These are phyloP conservation scores for Nymphaea colorata DNA, from an alignment of 164 flowering plant genomes.

Conservation along the genomic window DNA sequence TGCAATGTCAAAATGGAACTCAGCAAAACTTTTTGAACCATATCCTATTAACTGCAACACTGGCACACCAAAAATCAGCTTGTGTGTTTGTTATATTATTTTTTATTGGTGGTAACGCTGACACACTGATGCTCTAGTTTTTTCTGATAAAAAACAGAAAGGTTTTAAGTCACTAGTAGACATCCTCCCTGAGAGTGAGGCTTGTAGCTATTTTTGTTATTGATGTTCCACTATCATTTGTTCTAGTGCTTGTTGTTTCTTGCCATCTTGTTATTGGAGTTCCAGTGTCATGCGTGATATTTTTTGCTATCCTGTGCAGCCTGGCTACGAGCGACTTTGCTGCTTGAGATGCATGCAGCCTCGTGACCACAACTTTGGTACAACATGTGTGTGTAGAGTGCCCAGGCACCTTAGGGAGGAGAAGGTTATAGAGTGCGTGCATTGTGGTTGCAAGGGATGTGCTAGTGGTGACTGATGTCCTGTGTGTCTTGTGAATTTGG, in stretches of 20 bases:
- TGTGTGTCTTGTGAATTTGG: not conserved
- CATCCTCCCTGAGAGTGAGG: too few relatives aligned
- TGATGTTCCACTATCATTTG: not conserved
- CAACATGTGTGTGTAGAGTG: conserved; percentile 89
- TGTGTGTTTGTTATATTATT: too few relatives aligned
- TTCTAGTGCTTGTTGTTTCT: not conserved
- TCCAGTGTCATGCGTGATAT: not conserved
- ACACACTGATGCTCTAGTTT: not conserved
- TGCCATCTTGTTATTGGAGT: not conserved
- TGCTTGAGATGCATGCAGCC: conserved; percentile 91
- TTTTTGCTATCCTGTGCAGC: conserved; percentile 31
- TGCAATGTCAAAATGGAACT: too few relatives aligned
- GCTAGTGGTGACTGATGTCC: conserved; percentile 66
- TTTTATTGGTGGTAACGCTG: too few relatives aligned
- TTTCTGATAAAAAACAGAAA: too few relatives aligned
- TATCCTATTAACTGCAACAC: too few relatives aligned
- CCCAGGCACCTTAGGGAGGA: conserved; percentile 91
- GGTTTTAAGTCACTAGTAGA: too few relatives aligned
- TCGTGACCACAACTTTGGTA: conserved; percentile 81
- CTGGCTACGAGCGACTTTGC: conserved; percentile 93
- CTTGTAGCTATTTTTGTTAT: too few relatives aligned
- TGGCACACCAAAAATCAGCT: too few relatives aligned
- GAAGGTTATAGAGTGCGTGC: conserved; percentile 86
- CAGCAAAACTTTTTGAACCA: too few relatives aligned
- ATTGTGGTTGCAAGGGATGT: conserved; percentile 86